Evolutionary conservation across 1,139 yeast species (phyloP).

Genomic region (Yamadazyma buinensis): DNA sequence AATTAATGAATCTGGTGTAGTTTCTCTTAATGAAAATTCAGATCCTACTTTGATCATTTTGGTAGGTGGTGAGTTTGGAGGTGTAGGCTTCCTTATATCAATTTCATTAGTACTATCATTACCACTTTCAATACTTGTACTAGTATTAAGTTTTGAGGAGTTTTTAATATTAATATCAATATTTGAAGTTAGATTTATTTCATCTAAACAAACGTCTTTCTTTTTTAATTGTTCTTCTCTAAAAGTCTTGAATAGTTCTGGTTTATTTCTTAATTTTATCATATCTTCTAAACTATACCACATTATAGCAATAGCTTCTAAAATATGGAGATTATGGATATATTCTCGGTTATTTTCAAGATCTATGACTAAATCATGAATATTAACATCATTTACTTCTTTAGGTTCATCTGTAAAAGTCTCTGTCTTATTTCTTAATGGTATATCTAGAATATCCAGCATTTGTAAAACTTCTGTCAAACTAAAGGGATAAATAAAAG

Average conservation of each 20-base stretch:
- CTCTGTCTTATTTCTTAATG: slow-evolving; percentile 36
- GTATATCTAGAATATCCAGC: slow-evolving; percentile 27
- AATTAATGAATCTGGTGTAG: slow-evolving; percentile 11
- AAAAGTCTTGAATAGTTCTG: slow-evolving; percentile 22
- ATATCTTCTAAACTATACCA: slow-evolving; percentile 30
- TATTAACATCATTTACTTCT: slow-evolving; percentile 30
- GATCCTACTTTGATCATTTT: slow-evolving; percentile 9
- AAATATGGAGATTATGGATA: slow-evolving; percentile 32
- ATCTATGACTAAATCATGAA: slow-evolving; percentile 36
- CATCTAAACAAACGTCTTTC: slow-evolving; percentile 18
- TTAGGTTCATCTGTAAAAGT: slow-evolving; percentile 44
- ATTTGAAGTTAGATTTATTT: slow-evolving; percentile 2
- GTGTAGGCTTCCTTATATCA: slow-evolving; percentile 3
- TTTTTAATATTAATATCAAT: slow-evolving; percentile 14
- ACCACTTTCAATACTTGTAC: not conserved
- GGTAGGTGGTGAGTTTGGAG: slow-evolving; percentile 13
- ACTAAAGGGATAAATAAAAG: too few species aligned
- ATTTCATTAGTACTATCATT: slow-evolving; percentile 1
- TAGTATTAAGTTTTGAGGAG: not conserved
- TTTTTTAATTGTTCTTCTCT: slow-evolving; percentile 25
- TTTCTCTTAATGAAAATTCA: slow-evolving; percentile 5
- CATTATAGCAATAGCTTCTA: slow-evolving; percentile 35
- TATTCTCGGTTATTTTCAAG: slow-evolving; percentile 27
- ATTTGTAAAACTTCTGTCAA: too few species aligned
- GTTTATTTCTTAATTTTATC: slow-evolving; percentile 27